Evolutionary conservation across 257 asterid genomes (phyloP), one percentile per base, ranked within the genome.

Genomic region (Lantana camara): DNA sequence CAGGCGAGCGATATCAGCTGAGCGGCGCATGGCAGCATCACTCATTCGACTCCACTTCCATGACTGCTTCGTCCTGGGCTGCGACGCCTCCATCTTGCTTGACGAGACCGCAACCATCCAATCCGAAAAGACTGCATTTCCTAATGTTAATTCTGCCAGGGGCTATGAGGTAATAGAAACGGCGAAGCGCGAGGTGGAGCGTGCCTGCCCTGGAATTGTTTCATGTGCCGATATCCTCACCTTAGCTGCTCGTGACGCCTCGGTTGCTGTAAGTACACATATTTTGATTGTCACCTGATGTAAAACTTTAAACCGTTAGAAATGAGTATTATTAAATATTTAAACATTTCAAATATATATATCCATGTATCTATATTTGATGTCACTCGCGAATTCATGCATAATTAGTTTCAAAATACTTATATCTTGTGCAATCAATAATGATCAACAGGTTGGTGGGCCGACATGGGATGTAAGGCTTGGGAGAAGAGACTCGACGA

Each of bases 41-140:
- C 57, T 79, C 57, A 63, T 79, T 4, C 85, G 85, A 10, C 83
- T 82, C 29, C 85, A 67, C 19, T 82, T 82, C 59, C 85, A 82
- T 41, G 88, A 82, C 9, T 79, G 88, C 79, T 79, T 79, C 21
- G 85, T 76, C 1, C 82, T 71, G 70, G 84, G 83, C 14, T 72
- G 80, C 22, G 76, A 70, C 29, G 88, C 81, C 0, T 82, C 88
- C 8, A 64, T 79, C 53, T 34, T 82, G 3, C 75, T 82, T 0
- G 83, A 82, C 60, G 77, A 77, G 38, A 56, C 75, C 6, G 3
- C 77, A 19, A 15, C 71, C 0, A 77, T 77, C 24, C 71, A 68
- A 40, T 74, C 77, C 9, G 83, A 80, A 59, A 71, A 77, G 55
- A 71, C 70, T 0, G 81, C 81, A 0, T 0, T 57, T 34, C 86